These are phyloP conservation scores for Zygosaccharomyces kombuchaensis DNA, from an alignment of 805 yeast genomes.

Conservation along the genomic window DNA sequence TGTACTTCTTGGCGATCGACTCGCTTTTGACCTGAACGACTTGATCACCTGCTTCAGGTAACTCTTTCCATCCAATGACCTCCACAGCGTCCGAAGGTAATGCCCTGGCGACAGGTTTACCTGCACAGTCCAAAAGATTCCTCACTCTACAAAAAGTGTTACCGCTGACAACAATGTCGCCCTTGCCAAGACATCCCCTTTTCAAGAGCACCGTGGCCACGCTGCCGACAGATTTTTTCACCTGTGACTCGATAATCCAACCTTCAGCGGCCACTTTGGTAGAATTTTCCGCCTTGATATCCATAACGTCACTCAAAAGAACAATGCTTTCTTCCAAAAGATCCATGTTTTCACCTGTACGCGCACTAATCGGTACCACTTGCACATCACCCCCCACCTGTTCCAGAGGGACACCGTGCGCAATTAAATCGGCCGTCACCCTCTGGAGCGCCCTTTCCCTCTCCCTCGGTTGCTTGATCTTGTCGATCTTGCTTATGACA, in stretches of 20 bases:
- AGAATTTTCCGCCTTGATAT: constrained; percentile 56
- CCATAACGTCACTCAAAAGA: constrained; percentile 78
- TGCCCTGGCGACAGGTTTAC: constrained; percentile 58
- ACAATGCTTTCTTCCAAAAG: constrained; percentile 84
- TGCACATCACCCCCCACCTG: constrained; percentile 95
- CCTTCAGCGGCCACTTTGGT: constrained; percentile 61
- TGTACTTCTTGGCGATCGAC: constrained; percentile 67
- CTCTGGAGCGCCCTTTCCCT: constrained; percentile 64
- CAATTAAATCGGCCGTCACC: constrained; percentile 72
- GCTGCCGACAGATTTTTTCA: constrained; percentile 76
- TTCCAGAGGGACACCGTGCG: constrained; percentile 77
- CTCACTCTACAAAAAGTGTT: constrained; percentile 79
- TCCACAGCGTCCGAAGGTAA: constrained; percentile 89
- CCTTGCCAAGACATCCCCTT: constrained; percentile 69
- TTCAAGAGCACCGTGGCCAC: constrained; percentile 81
- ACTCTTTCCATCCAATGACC: constrained; percentile 88
- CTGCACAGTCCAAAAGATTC: constrained; percentile 69
- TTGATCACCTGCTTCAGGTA: constrained; percentile 88
- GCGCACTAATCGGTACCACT: constrained; percentile 80
- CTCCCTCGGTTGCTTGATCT: constrained; percentile 38
- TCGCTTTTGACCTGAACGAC: constrained; percentile 74
- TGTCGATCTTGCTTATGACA: constrained; percentile 90
- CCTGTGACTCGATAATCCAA: constrained; percentile 81
- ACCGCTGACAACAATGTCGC: constrained; percentile 80
- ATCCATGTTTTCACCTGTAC: constrained; percentile 86